Base-by-base conservation (phyloP, 1,284 basidiomycete genomes). In the Taiwanofungus camphoratus region DNA sequence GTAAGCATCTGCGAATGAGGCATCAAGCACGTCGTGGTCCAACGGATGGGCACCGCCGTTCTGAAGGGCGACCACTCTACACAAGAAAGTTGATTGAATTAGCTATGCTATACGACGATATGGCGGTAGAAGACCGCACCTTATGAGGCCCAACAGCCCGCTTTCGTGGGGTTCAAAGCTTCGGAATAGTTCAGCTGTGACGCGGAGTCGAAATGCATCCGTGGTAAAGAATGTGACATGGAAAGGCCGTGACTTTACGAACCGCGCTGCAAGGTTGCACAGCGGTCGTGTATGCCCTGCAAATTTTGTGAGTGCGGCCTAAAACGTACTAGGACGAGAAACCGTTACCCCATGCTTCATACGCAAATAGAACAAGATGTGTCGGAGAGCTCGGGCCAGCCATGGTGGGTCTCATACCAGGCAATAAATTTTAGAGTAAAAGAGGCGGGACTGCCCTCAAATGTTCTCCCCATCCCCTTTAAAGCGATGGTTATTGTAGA, bases 41-140 rank as follows among this genome's bases (percentile, higher is more conserved):
- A 36, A 8, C 2, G 32, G 30, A 22, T 39, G 27, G 9, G 18
- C 11, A 19, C 15, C 29, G n/a, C 44, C 23, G 9, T 22, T 26
- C 1, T 13, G 16, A 7, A 45, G 31, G 12, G 44, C 44, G 5
- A 39, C 23, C 7, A 48, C 21, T n/a, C 46, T 44, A 20, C 6
- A n/a, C n/a, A n/a, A n/a, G n/a, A n/a, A n/a, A n/a, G n/a, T n/a
- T n/a, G 38, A 4, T 16, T 3, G 16, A 18, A 7, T 30, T 18
- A 18, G 12, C 7, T 5, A n/a, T 19, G 7, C 5, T 13, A 16
- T 27, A 20, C 34, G n/a, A 16, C 20, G 26, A 2, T 16, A 30
- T 19, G n/a, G n/a, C 23, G 18, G 13, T 7, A 19, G 8, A 8
- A 29, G 2, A 9, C 4, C 29, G 18, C 4, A 40, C 38, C 38